A percentile compares a stretch with the other conserved stretches of the same genome.
Conservation (phyloP, 2,329 filamentous ascomycete species). For the Ramichloridium luteum region DNA sequence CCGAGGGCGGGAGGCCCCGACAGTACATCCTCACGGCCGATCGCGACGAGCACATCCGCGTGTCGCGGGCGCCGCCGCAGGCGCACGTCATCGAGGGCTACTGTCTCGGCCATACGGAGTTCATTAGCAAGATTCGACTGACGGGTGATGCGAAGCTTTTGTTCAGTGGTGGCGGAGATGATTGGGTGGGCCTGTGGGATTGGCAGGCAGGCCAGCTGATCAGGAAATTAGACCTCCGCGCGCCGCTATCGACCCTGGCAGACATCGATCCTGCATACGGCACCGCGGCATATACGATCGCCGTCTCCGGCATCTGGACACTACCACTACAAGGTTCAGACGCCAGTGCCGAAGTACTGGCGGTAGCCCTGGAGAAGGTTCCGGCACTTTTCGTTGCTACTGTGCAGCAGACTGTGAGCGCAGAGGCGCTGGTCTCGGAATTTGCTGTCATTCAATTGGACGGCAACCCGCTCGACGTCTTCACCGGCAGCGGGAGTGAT, state of each 20-base stretch:
- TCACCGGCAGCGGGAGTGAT: too few relatives aligned
- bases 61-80: slow-evolving; percentile 71
- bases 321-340: slow-evolving; percentile 10
- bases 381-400: slow-evolving; percentile 50
- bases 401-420: neutral
- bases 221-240: slow-evolving; percentile 40
- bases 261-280: neutral
- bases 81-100: slow-evolving; percentile 79
- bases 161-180: slow-evolving; percentile 78
- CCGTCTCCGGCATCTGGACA: slow-evolving; percentile 42
- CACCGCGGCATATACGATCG: slow-evolving; percentile 22
- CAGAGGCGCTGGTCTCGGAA: neutral
- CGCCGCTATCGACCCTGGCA: neutral
- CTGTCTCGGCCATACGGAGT: slow-evolving; percentile 78
- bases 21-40: slow-evolving; percentile 56
- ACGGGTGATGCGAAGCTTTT: slow-evolving; percentile 49
- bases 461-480: slow-evolving; percentile 9
- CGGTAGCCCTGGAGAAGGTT: slow-evolving; percentile 33
- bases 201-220: slow-evolving; percentile 52
- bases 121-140: slow-evolving; percentile 65
- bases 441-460: slow-evolving; percentile 1
- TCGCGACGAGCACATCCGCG: slow-evolving; percentile 72
- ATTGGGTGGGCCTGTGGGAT: slow-evolving; percentile 67
- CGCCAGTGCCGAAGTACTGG: slow-evolving; percentile 13
- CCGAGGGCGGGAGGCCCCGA: slow-evolving; percentile 32